Percentiles rank a stretch among this genome's conserved stretches.
These are phyloP conservation scores for Aspergillus spinulosporus DNA, from an alignment of 2,329 filamentous ascomycete genomes.

Conservation along the genomic window DNA sequence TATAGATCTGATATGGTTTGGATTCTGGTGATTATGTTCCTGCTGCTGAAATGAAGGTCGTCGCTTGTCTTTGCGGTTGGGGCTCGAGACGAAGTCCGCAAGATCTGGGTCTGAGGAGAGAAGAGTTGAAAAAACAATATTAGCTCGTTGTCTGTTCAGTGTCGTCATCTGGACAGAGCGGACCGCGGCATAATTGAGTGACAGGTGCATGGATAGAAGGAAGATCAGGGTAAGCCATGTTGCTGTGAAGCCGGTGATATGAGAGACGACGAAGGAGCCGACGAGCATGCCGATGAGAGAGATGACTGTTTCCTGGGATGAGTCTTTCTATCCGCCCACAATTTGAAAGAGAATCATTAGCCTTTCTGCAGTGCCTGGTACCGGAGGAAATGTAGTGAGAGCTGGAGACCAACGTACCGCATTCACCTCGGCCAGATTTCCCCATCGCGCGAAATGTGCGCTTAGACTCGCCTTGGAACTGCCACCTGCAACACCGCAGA, in stretches of 20 bases:
- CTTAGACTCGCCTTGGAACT: constrained; percentile 88
- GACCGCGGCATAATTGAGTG: constrained; percentile 84
- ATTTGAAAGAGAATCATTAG: not conserved
- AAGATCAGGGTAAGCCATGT: constrained; percentile 73
- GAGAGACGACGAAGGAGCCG: constrained; percentile 77
- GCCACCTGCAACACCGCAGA: constrained; percentile 88
- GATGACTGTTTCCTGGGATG: constrained; percentile 91
- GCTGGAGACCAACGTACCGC: constrained; percentile 51
- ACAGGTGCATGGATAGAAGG: constrained; percentile 74
- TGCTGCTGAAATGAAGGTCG: too few species aligned
- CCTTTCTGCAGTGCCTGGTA: not conserved
- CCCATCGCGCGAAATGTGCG: constrained; percentile 83
- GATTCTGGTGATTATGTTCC: too few species aligned
- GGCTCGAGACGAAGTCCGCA: constrained; percentile 15
- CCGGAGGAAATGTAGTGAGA: not conserved
- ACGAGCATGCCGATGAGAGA: constrained; percentile 82
- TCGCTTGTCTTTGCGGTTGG: not conserved
- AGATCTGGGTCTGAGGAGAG: constrained; percentile 37
- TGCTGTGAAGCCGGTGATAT: constrained; percentile 66
- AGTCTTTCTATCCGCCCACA: constrained; percentile 64
- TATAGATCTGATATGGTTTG: constrained; percentile 35
- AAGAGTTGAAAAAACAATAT: constrained; percentile 68
- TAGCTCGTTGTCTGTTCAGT: constrained; percentile 83
- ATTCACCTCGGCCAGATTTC: constrained; percentile 90
- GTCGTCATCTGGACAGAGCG: constrained; percentile 78